These are phyloP conservation scores for Blepharisma undulans DNA, from an alignment of 169 alveolate genomes.

Conservation along the genomic window DNA sequence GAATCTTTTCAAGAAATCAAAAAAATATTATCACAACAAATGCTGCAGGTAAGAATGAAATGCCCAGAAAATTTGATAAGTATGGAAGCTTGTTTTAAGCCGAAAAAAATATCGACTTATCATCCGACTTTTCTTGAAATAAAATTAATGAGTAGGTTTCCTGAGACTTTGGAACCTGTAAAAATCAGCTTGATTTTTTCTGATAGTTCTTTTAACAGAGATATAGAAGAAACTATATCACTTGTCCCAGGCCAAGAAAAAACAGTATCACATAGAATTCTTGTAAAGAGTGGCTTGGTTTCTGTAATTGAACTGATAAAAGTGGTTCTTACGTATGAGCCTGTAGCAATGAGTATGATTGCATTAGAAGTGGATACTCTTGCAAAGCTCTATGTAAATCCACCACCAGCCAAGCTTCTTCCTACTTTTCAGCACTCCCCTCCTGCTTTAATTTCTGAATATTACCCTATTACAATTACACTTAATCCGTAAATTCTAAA, in stretches of 20 bases:
- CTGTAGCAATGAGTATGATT: slow-evolving; percentile 2
- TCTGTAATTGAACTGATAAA: not conserved
- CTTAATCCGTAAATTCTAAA: slow-evolving; percentile 11
- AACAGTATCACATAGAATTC: not conserved
- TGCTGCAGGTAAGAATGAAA: not conserved
- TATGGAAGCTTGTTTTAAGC: not conserved
- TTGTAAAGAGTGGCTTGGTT: not conserved
- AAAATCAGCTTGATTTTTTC: slow-evolving; percentile 9
- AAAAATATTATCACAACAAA: not conserved
- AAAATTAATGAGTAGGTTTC: not conserved
- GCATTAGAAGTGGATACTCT: not conserved
- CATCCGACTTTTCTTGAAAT: not conserved
- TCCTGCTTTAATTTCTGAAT: slow-evolving; percentile 4
- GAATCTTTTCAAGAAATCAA: not conserved
- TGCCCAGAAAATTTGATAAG: not conserved
- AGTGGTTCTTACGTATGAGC: not conserved
- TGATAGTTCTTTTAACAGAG: slow-evolving; percentile 18
- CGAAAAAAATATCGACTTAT: not conserved
- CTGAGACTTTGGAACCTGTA: not conserved
- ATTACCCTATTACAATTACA: not conserved
- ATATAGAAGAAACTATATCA: not conserved
- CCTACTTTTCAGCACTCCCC: slow-evolving; percentile 16
- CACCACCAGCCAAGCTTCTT: not conserved
- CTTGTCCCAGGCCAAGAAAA: not conserved
- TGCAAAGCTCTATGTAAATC: not conserved